A percentile compares a stretch with the other conserved stretches of the same genome.
Conservation (phyloP, 1,284 basidiomycete genomes). For the Trichosporon sp. region DNA sequence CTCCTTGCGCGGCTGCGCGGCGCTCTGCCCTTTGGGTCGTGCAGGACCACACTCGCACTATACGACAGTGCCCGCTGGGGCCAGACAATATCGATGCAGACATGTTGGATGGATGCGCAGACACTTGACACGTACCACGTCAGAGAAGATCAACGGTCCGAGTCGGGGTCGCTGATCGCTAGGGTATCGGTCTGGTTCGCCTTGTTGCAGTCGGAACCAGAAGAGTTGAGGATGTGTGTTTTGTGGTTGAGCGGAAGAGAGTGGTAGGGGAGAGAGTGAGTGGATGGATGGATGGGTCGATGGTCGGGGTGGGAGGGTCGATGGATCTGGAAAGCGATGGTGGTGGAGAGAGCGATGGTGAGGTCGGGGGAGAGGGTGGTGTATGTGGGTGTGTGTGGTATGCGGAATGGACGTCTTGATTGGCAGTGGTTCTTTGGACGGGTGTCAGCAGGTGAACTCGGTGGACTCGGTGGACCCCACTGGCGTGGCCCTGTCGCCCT, state of each 20-base stretch:
- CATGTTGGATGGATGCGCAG: neutral
- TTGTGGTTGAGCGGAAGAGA: too few relatives aligned
- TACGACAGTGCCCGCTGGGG: neutral
- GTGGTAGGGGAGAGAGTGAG: neutral
- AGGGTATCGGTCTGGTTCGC: too few relatives aligned
- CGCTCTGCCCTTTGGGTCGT: neutral
- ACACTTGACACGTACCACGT: neutral
- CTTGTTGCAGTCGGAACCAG: too few relatives aligned
- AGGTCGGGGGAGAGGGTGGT: neutral
- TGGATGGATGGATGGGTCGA: slow-evolving; percentile 2
- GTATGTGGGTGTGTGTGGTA: neutral
- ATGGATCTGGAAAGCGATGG: neutral
- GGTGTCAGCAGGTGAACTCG: neutral
- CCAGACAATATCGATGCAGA: neutral
- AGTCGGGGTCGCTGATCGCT: too few relatives aligned
- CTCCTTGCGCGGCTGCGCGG: too few relatives aligned
- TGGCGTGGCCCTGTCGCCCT: too few relatives aligned
- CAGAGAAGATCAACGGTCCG: neutral
- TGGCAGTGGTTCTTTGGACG: slow-evolving; percentile 8
- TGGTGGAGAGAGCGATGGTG: slow-evolving; percentile 16
- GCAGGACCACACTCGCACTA: neutral
- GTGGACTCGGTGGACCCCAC: neutral
- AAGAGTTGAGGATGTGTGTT: neutral
- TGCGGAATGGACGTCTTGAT: slow-evolving; percentile 19
- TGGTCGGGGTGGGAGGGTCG: slow-evolving; percentile 10